Evolutionary conservation across 2,329 filamentous ascomycete genomes (phyloP), one percentile per base, ranked within the genome.

Genomic region (Xenosphaeropsis pyriputrescens): DNA sequence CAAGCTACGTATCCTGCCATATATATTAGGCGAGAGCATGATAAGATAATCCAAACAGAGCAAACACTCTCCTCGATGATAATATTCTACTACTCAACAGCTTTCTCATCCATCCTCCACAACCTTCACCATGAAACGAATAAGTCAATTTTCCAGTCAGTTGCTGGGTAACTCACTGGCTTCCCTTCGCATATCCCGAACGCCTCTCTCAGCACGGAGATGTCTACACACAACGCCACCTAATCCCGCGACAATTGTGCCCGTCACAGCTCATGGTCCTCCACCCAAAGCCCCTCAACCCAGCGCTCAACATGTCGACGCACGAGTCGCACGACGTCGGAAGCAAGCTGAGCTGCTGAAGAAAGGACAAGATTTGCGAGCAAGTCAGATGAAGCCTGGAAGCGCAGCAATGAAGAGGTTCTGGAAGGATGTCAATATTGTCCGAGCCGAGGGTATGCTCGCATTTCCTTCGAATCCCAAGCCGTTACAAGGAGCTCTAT

Each of bases 341-440:
- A 64, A 58, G 43, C 71, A 77, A 50, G 71, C 68, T 19, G 67
- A 69, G 49, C 53, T 75, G 46, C 60, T 75, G 37, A 66, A 67
- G 54, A 57, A 58, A 36, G 69, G 68, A 5, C 64, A 64, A 47
- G 63, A 67, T 41, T 52, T 70, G 18, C 61, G 68, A 22, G 46
- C 47, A 32, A 50, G 52, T 29, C 56, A 57, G 29, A 59, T 55
- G 43, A 57, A 59, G 37, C 56, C 56, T 13, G 57, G 62, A 39
- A 46, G 41, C 2, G 49, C 47, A 22, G 67, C 68, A 45, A 68
- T 67, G 52, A 83, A 77, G 63, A 72, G 88, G 38, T 95, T 95
- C 63, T 96, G 89, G 89, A 85, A 81, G 57, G 72, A 91, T 53
- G 85, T 91, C 2, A 58, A 68, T 43, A 76, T 95, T 29, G 66